Evolutionary conservation across 441 rosid species (phyloP).

Genomic region (Francoa sonchifolia): DNA sequence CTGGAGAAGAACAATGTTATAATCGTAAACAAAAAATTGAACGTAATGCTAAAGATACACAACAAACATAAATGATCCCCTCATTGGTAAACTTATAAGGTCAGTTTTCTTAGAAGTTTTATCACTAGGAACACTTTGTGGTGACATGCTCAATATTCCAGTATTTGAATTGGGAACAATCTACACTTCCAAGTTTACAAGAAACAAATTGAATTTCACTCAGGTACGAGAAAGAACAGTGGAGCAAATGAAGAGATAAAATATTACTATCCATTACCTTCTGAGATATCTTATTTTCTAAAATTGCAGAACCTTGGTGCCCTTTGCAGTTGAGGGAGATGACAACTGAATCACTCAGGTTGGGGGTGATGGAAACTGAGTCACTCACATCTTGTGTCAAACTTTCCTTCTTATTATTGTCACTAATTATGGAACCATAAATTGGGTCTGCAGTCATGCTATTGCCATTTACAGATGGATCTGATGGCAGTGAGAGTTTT

Average conservation of each 20-base stretch:
- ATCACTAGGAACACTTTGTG: background rate
- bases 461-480: background rate
- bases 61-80: too few relatives aligned
- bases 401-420: background rate
- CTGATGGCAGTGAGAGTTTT: too few relatives aligned
- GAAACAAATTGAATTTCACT: background rate
- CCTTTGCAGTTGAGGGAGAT: background rate
- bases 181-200: constrained; percentile 1
- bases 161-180: background rate
- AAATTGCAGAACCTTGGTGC: background rate
- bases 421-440: background rate
- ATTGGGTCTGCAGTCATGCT: background rate
- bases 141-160: background rate
- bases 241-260: background rate
- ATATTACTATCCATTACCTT: constrained; percentile 4
- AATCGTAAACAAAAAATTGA: too few relatives aligned
- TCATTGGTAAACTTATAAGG: constrained; percentile 1
- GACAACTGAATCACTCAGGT: constrained; percentile 2
- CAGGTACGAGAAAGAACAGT: background rate
- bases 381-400: background rate
- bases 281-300: constrained; percentile 1
- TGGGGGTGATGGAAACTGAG: too few relatives aligned
- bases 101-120: background rate
- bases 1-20: too few relatives aligned
- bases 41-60: too few relatives aligned